Percentiles rank a stretch among this genome's conserved stretches.
These are phyloP conservation scores for Triticum aestivum DNA, from an alignment of 176 grass and related monocot genomes.

Conservation along the genomic window IWGSC_CS_RefSeq_v2.1 NC_057800.1:715258961-715259460, in stretches of 20 bases:
- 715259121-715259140: constrained; percentile 40
- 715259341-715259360: too few relatives aligned
- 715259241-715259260: constrained; percentile 44
- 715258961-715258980: not conserved
- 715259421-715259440: too few relatives aligned
- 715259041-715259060: constrained; percentile 7
- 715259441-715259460: too few relatives aligned
- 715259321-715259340: too few relatives aligned
- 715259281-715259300: constrained; percentile 38
- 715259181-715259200: constrained; percentile 21
- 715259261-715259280: constrained; percentile 18
- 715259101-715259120: constrained; percentile 44
- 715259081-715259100: constrained; percentile 37
- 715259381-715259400: too few relatives aligned
- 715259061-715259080: constrained; percentile 43
- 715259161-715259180: constrained; percentile 46
- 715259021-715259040: too few relatives aligned
- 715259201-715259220: constrained; percentile 25
- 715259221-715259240: constrained; percentile 27
- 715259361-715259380: too few relatives aligned
- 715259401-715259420: too few relatives aligned
- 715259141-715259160: constrained; percentile 37
- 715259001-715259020: too few relatives aligned
- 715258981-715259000: too few relatives aligned
- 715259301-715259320: not conserved